Evolutionary conservation across 768 basidiomycete species (phyloP).

Genomic region (Filobasidium wieringae): DNA sequence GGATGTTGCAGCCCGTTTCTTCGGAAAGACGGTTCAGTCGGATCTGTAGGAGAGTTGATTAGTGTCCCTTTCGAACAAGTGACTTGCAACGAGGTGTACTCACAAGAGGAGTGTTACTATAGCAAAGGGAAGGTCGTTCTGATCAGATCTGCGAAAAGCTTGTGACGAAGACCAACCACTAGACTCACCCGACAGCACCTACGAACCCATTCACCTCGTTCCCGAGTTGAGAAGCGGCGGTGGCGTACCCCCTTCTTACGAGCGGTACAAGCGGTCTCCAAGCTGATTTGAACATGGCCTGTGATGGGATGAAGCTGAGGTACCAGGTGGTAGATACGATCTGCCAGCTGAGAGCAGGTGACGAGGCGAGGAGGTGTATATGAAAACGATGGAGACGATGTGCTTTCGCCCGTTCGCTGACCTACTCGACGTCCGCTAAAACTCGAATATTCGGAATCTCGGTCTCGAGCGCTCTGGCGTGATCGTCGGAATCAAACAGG

Average conservation of each 20-base stretch:
- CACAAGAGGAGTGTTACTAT: conserved; percentile 72
- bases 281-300: conserved; percentile 9
- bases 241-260: neutral
- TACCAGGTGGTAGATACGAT: neutral
- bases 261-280: conserved; percentile 1
- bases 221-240: neutral
- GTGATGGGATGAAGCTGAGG: neutral
- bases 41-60: no score
- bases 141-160: neutral
- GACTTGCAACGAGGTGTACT: conserved; percentile 23
- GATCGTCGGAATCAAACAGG: no score
- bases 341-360: no score
- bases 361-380: neutral
- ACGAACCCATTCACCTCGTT: conserved; percentile 55
- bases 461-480: no score
- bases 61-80: no score
- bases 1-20: conserved; percentile 67
- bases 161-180: neutral
- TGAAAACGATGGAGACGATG: no score
- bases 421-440: no score
- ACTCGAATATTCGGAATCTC: no score
- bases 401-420: no score
- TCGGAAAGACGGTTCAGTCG: conserved; percentile 69
- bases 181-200: conserved; percentile 57
- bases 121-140: neutral